Evolutionary conservation across 192 early-diverging fungal genomes (phyloP), one percentile per base, ranked within the genome.

Genomic region (Oehlia diaphana): DNA sequence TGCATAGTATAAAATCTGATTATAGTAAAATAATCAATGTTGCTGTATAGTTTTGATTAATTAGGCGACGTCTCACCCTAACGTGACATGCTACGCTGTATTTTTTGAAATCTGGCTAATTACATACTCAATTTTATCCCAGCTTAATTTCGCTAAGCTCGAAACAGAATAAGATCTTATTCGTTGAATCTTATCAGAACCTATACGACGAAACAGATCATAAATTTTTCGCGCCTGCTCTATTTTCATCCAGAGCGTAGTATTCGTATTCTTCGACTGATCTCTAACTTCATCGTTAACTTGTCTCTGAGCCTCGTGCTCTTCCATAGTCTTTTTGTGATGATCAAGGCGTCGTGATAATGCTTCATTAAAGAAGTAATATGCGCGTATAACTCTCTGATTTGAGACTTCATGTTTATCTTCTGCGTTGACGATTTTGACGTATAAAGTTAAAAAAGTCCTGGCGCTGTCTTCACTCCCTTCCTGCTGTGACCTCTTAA

Each of bases 131-230:
- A 77, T 77, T 23, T 77, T 49, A 16, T 77, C 62, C 44, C 21
- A 8, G 64, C 74, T 26, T 76, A 76, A 76, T 28, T 65, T 77
- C 10, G 31, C 42, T 21, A 77, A 65, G 0, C 62, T 8, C 6
- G 19, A 74, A 8, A 37, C 75, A n/a, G 75, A 66, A 77, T 66
- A 77, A 77, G 21, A 53, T 64, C 47, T 63, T 44, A 77, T 16
- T 13, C 63, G 14, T 16, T n/a, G 19, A 49, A 77, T 77, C 23
- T 65, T 77, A 2, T 77, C 75, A 3, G 39, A 37, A 28, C 61
- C 42, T n/a, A 77, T 44, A 2, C 13, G 62, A 23, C 28, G 12
- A 47, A 77, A 66, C 49, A 77, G 44, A 42, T 77, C n/a, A 66
- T 64, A 77, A 77, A 77, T 47, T 50, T 77, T 77, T 19, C 42